Base-by-base conservation (phyloP, 768 basidiomycete genomes). In the Tylopilus rubrobrunneus region DNA sequence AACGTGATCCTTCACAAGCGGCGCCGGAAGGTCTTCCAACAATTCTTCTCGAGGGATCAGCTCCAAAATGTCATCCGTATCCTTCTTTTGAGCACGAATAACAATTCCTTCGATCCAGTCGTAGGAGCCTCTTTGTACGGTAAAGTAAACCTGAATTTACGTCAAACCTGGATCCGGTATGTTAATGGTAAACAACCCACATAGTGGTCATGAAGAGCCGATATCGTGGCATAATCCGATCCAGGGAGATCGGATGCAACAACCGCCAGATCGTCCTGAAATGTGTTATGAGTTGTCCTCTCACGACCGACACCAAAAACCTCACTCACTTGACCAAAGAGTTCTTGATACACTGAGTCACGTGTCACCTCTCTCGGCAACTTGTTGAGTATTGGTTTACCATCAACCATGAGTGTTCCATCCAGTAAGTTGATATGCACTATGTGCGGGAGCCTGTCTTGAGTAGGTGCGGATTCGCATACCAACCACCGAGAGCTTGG, bases 401-500 rank as follows among this genome's bases (percentile, higher is more conserved):
- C 71, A 11, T 69, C 52, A 2, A 71, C 61, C 40, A 72, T 47
- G 10, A 71, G 59, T 1, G 59, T 51, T 1, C 70, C 70, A 28
- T 64, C 58, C 0, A 69, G 48, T 10, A 67, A 5, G 31, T 71
- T 62, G 8, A 61, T 40, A 17, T 63, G 51, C 4, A 71, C 61
- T 7, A 7, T 28, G 19, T 69, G 67, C 7, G 69, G 59, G 7
- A n/a, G 29, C 17, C 59, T 56, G 5, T 15, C 15, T 7, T 8
- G 9, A 1, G 31, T 31, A 7, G 31, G 31, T 7, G 10, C 31
- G 5, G 31, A 31, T 31, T 31, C 31, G 7, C 31, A 31, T 31
- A 31, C 31, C 10, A 31, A 8, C 31, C 31, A 31, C 31, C 31
- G 31, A 31, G 7, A 11, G 31, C 5, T 31, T 31, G 31, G 31